Conservation (phyloP, 768 basidiomycete genomes). For the Cystobasidium ongulense region DNA sequence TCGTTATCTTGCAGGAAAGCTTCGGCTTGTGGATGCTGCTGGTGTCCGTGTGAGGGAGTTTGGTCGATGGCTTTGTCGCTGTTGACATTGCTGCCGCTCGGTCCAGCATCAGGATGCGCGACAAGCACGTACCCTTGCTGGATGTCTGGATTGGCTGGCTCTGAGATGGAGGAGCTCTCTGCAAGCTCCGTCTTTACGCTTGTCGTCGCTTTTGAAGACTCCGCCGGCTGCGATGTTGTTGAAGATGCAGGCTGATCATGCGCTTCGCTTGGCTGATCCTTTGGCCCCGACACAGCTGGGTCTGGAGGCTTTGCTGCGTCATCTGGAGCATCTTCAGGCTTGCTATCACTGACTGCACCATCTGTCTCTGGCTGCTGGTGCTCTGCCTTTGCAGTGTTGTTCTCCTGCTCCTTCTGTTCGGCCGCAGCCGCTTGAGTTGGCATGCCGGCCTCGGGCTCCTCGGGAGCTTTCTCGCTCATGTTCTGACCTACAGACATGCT, state of each 20-base stretch:
- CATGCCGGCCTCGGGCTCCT: not conserved
- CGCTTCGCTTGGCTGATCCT: not conserved
- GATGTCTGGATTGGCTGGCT: not conserved
- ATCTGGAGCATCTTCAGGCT: not conserved
- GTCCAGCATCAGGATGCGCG: constrained; percentile 1
- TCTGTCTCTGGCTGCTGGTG: not conserved
- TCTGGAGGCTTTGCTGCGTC: not conserved
- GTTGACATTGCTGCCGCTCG: not conserved
- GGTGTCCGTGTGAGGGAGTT: not conserved
- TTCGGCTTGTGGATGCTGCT: not conserved
- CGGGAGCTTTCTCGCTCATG: not conserved
- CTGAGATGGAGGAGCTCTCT: not conserved
- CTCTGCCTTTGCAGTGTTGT: not conserved
- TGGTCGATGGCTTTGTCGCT: not conserved
- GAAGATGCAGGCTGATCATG: not conserved
- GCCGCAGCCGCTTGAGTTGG: not conserved
- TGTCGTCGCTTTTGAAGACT: not conserved
- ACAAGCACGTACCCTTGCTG: not conserved
- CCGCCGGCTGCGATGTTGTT: not conserved
- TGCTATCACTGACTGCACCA: not conserved
- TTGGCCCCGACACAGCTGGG: not conserved
- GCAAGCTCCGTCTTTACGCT: not conserved
- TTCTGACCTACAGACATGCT: not conserved
- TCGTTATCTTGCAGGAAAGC: not conserved
- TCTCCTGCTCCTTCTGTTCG: not conserved